Conservation (phyloP, 768 basidiomycete genomes). For the Hericium rajendrae region DNA sequence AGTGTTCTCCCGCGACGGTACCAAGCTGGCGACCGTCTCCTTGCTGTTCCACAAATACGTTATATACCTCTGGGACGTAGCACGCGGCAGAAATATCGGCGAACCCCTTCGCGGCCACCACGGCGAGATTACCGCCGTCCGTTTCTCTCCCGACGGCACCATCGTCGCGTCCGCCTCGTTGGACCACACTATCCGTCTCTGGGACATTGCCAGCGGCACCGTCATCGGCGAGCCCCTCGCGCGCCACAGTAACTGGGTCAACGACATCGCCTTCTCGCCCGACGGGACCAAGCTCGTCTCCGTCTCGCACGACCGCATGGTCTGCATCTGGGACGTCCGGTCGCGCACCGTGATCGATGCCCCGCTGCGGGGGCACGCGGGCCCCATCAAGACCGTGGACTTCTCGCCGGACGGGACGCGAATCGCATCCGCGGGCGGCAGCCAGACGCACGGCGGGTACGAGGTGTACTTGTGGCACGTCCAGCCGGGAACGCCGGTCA, state of each 20-base stretch:
- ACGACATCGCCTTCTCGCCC: background rate
- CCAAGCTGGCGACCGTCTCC: background rate
- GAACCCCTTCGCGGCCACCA: background rate
- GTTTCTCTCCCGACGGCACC: constrained; percentile 1
- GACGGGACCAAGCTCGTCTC: background rate
- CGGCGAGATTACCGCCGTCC: background rate
- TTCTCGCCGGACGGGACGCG: background rate
- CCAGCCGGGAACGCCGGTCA: background rate
- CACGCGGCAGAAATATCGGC: background rate
- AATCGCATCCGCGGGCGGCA: background rate
- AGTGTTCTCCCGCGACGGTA: background rate
- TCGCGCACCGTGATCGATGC: background rate
- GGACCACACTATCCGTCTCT: background rate
- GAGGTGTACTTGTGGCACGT: background rate
- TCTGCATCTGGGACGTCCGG: background rate
- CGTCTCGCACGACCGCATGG: background rate
- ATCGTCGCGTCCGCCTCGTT: background rate
- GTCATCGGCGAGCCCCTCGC: background rate
- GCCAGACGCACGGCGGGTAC: background rate
- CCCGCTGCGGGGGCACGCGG: background rate
- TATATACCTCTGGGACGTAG: background rate
- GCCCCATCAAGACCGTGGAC: background rate
- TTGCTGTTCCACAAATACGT: constrained; percentile 2
- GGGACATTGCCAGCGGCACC: background rate
- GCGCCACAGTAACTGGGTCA: background rate